A percentile compares a stretch with the other conserved stretches of the same genome.
phyloP scores from a whole-genome alignment of 192 early-diverging fungal genomes.

The Rhizophagus clarus region DNA sequence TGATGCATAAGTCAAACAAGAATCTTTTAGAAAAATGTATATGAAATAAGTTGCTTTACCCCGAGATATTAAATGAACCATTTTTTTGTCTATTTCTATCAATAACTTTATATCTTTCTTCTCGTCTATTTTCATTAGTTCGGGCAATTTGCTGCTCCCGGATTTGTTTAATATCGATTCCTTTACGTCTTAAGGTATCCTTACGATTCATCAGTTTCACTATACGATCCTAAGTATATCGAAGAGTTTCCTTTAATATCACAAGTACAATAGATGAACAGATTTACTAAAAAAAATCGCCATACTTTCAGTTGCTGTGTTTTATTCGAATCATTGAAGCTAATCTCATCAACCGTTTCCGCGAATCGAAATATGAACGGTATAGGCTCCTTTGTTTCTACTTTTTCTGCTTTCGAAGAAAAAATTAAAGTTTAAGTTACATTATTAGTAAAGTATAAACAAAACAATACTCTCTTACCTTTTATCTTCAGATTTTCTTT shows the following conservation, averaged over 20 bases:
- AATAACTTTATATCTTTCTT: constrained; percentile 54
- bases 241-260: background rate
- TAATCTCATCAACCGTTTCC: constrained; percentile 66
- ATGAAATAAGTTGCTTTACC: background rate
- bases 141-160: constrained; percentile 18
- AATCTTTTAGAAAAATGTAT: too few species aligned
- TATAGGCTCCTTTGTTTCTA: background rate
- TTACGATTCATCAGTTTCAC: constrained; percentile 31
- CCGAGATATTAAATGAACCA: background rate
- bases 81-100: constrained; percentile 43
- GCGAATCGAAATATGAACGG: constrained; percentile 65
- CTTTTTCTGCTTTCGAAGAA: background rate
- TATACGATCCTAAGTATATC: constrained; percentile 36
- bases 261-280: background rate
- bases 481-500: background rate
- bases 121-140: constrained; percentile 36
- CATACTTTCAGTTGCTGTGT: constrained; percentile 56
- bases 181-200: background rate
- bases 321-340: constrained; percentile 56
- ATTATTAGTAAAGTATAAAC: background rate
- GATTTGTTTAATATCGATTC: background rate
- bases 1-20: background rate
- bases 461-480: background rate
- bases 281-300: background rate
- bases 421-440: background rate